Conservation (phyloP, 768 basidiomycete genomes). For the Phanerochaete carnosa region DNA sequence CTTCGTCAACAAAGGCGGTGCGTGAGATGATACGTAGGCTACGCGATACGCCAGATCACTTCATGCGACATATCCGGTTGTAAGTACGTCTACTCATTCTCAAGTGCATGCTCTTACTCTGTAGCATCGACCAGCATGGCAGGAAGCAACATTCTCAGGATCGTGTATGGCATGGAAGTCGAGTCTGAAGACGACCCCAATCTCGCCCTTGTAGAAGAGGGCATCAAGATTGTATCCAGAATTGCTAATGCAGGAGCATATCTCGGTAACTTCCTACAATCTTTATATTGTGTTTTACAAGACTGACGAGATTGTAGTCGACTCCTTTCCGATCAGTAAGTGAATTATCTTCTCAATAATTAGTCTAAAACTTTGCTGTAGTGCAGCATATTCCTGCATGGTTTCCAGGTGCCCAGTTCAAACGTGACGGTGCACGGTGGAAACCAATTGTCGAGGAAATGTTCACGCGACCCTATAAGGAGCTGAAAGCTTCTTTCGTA, state of each 20-base stretch:
- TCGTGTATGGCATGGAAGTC: not conserved
- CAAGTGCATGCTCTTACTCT: too few species aligned
- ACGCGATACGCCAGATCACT: too few species aligned
- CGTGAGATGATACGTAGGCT: too few species aligned
- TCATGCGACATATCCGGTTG: too few species aligned
- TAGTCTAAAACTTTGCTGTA: not conserved
- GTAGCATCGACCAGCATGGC: not conserved
- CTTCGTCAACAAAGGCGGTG: not conserved
- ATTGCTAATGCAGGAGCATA: not conserved
- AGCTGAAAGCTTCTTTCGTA: not conserved
- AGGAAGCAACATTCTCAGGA: not conserved
- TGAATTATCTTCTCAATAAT: not conserved
- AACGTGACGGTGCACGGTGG: slow-evolving; percentile 9
- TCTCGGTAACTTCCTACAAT: not conserved
- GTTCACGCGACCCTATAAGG: slow-evolving; percentile 7
- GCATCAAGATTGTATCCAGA: not conserved
- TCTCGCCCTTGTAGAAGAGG: not conserved
- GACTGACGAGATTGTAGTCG: not conserved
- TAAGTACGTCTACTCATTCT: not conserved
- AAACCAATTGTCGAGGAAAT: slow-evolving; percentile 2
- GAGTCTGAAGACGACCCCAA: not conserved
- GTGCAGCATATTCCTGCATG: slow-evolving; percentile 21
- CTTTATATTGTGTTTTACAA: not conserved
- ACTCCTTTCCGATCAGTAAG: not conserved
- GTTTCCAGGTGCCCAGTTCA: slow-evolving; percentile 20